Evolutionary conservation across 2,329 filamentous ascomycete genomes (phyloP), one percentile per base, ranked within the genome.

Genomic region (Xylaria arbuscula): DNA sequence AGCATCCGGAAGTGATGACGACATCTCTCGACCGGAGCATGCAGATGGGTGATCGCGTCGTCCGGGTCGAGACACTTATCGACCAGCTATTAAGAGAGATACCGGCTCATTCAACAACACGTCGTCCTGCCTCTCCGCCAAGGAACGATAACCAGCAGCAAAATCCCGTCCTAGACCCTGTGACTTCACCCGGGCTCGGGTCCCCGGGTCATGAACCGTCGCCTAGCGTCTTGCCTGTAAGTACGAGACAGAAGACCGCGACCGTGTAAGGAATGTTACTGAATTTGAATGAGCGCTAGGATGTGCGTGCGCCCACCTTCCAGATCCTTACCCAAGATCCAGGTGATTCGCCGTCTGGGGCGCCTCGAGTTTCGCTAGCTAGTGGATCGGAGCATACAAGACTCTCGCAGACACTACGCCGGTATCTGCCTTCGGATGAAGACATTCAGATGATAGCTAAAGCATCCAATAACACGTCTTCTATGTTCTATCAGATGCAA

Each of bases 391-490:
- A n/a, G 42, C 42, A 47, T 47, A n/a, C 42, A 47, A n/a, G 42
- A 47, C 42, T 47, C 42, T 47, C 42, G 17, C 42, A 47, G 17
- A n/a, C 42, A 17, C 17, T 47, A 47, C 42, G 42, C 17, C 10
- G 19, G 19, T 47, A 47, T 47, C 42, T 47, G 10, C 42, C 42
- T n/a, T 17, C 11, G 42, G 11, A n/a, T 7, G 42, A 47, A n/a
- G 42, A 47, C 11, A n/a, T 47, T 47, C 42, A 47, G 42, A n/a
- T 47, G 42, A 47, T 47, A 15, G 17, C 15, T 8, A 47, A 47
- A 47, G 42, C 42, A 47, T 47, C 42, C 42, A 47, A n/a, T n/a
- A 47, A n/a, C 42, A 47, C 42, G 42, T 47, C 42, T n/a, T 47
- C 42, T 13, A 47, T 47, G 42, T 47, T 47, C 42, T 47, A 47